phyloP scores from a whole-genome alignment of 768 basidiomycete genomes.

The Lyophyllum shimeji region DNA sequence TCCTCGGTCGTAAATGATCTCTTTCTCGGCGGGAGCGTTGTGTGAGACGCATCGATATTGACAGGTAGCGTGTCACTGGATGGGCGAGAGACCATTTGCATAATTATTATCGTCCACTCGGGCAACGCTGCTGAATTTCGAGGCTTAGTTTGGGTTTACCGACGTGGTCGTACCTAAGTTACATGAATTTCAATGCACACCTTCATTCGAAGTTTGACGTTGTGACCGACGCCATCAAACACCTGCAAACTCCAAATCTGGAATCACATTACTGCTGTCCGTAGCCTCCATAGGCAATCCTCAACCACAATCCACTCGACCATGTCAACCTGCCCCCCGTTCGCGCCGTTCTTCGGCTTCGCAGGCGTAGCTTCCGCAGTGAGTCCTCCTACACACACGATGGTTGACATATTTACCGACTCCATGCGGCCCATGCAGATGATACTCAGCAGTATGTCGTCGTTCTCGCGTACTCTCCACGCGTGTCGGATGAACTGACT shows the following conservation, averaged over 20 bases:
- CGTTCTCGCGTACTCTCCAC: neutral
- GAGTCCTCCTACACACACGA: slow-evolving; percentile 28
- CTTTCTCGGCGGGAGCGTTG: no score
- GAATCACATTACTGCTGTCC: neutral
- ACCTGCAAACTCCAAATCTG: neutral
- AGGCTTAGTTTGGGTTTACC: no score
- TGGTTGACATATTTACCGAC: slow-evolving; percentile 1
- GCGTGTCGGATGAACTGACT: slow-evolving; percentile 3
- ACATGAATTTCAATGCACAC: no score
- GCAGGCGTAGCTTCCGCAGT: slow-evolving; percentile 95
- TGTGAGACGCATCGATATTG: no score
- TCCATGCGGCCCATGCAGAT: slow-evolving; percentile 52
- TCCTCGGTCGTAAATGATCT: no score
- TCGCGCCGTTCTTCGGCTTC: slow-evolving; percentile 97
- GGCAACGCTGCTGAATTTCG: no score
- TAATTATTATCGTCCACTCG: no score
- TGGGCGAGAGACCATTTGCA: no score
- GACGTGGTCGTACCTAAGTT: no score
- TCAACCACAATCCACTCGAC: neutral
- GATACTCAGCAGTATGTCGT: slow-evolving; percentile 92
- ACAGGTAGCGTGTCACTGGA: no score
- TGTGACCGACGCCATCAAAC: neutral
- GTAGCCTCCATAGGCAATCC: neutral
- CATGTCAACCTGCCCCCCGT: slow-evolving; percentile 83
- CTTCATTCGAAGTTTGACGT: no score